These are phyloP conservation scores for Kodamaea neixiangensis DNA, from an alignment of 805 yeast genomes.

Conservation along the genomic window DNA sequence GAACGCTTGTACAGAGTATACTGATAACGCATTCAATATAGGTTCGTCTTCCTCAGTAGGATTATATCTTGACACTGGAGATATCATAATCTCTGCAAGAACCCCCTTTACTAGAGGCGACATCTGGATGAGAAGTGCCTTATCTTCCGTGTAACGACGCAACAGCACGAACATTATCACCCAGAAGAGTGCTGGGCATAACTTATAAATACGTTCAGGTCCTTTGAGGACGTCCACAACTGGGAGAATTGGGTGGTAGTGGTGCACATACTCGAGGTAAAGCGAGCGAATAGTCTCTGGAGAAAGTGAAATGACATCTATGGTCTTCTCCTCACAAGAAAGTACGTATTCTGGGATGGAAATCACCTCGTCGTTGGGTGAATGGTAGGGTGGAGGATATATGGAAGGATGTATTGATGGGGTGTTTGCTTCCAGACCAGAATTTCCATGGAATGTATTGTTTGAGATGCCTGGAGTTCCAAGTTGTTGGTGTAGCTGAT, in stretches of 20 bases:
- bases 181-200: conserved; percentile 93
- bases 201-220: conserved; percentile 73
- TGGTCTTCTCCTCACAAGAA: conserved; percentile 63
- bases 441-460: background rate
- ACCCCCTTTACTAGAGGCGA: conserved; percentile 73
- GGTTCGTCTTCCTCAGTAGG: conserved; percentile 82
- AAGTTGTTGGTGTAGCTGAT: background rate
- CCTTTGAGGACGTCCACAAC: conserved; percentile 81
- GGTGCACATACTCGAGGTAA: conserved; percentile 67
- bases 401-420: background rate
- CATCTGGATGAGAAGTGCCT: conserved; percentile 55
- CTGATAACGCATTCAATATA: conserved; percentile 82
- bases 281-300: conserved; percentile 62
- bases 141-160: conserved; percentile 45
- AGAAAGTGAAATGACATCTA: conserved; percentile 67
- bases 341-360: conserved; percentile 18
- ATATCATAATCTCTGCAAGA: conserved; percentile 82
- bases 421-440: background rate
- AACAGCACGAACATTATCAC: conserved; percentile 84
- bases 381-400: background rate
- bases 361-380: background rate
- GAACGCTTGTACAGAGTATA: conserved; percentile 92
- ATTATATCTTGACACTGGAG: conserved; percentile 83
- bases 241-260: conserved; percentile 85
- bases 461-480: background rate